A percentile compares a stretch with the other conserved stretches of the same genome.
These are phyloP conservation scores for Penstemon newberryi DNA, from an alignment of 257 asterid genomes.

Conservation along the genomic window DNA sequence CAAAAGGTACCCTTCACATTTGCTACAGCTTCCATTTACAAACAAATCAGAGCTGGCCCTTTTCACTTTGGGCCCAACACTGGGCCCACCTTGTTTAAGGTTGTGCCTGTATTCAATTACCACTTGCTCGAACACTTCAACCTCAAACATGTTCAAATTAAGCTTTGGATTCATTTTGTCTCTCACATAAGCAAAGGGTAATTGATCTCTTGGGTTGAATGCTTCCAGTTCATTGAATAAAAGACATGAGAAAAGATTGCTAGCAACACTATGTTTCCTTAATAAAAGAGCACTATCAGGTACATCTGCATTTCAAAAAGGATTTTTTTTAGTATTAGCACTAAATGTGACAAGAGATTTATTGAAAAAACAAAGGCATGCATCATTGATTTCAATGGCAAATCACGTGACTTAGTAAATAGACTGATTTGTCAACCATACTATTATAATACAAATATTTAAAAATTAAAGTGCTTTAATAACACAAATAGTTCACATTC, in stretches of 20 bases:
- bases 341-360: too few species aligned
- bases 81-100: constrained; percentile 42
- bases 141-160: constrained; percentile 81
- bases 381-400: too few species aligned
- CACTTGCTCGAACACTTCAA: constrained; percentile 81
- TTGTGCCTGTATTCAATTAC: constrained; percentile 88
- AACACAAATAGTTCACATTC: not conserved
- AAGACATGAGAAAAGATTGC: constrained; percentile 74
- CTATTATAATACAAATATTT: too few species aligned
- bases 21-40: constrained; percentile 43
- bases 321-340: too few species aligned
- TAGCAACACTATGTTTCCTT: constrained; percentile 62
- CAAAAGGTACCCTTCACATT: constrained; percentile 61
- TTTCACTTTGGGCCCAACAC: constrained; percentile 40
- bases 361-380: too few species aligned
- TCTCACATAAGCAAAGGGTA: constrained; percentile 85
- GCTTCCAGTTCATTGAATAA: constrained; percentile 86
- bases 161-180: constrained; percentile 64
- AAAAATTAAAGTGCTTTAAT: too few species aligned
- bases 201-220: constrained; percentile 88
- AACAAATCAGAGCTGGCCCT: constrained; percentile 42
- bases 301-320: constrained; percentile 54
- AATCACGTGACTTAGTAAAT: not conserved
- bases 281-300: constrained; percentile 82
- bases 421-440: not conserved